A percentile compares a stretch with the other conserved stretches of the same genome.
These are phyloP conservation scores for Wallacemonas collosoma DNA, from an alignment of 208 protist species.

Conservation along the genomic window DNA sequence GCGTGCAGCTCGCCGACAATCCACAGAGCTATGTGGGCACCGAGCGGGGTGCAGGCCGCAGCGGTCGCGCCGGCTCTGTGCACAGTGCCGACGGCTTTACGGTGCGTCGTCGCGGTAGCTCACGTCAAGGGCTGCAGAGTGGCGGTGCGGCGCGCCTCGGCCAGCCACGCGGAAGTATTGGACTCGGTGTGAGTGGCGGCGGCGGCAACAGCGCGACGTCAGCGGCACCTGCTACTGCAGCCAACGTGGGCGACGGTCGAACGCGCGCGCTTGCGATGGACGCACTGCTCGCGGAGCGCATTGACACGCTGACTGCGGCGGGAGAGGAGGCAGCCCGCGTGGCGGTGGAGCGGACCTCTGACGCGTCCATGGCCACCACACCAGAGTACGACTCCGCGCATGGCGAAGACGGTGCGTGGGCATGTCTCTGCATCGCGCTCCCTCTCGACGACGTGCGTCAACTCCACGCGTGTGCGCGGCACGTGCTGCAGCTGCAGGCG, in stretches of 20 bases:
- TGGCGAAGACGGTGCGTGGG: constrained; percentile 2
- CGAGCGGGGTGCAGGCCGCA: neutral
- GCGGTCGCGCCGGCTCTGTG: neutral
- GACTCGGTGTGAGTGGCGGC: neutral
- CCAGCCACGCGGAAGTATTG: neutral
- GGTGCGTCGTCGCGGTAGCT: neutral
- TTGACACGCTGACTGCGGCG: neutral
- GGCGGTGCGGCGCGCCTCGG: constrained; percentile 6
- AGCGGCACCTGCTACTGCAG: neutral
- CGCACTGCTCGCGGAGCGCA: constrained; percentile 19
- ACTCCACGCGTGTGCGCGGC: constrained; percentile 24
- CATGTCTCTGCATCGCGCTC: constrained; percentile 34
- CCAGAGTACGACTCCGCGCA: neutral
- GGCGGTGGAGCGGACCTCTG: neutral
- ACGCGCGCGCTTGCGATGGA: constrained; percentile 14
- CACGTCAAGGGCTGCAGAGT: constrained; percentile 1
- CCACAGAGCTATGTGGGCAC: neutral
- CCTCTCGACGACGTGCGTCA: constrained; percentile 33
- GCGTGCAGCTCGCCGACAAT: neutral
- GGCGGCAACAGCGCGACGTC: neutral
- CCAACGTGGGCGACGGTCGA: neutral
- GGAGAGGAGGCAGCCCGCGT: neutral
- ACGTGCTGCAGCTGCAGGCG: constrained; percentile 36
- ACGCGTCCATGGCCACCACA: neutral
- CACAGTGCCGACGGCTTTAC: neutral